Conservation (phyloP, 352 stramenopile genomes). For the Phytopythium oedochilum region DNA sequence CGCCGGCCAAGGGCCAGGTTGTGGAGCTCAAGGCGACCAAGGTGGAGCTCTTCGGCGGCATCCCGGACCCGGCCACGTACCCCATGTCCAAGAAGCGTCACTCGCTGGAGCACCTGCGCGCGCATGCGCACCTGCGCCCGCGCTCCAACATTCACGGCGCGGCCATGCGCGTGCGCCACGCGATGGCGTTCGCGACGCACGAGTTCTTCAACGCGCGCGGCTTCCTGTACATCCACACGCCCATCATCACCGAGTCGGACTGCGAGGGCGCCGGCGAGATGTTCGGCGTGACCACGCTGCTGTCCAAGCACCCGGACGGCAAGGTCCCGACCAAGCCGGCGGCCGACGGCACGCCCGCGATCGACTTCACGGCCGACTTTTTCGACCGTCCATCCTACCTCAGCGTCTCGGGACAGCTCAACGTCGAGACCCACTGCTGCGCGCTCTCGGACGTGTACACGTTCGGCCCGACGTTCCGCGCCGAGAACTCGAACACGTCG, state of each 20-base stretch:
- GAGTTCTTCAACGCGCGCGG: slow-evolving; percentile 91
- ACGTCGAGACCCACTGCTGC: slow-evolving; percentile 93
- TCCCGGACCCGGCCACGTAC: slow-evolving; percentile 87
- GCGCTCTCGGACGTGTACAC: slow-evolving; percentile 93
- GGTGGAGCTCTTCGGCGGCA: slow-evolving; percentile 80
- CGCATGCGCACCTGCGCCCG: slow-evolving; percentile 91
- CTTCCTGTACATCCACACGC: slow-evolving; percentile 95
- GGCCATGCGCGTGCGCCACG: slow-evolving; percentile 91
- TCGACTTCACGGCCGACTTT: slow-evolving; percentile 93
- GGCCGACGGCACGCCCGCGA: slow-evolving; percentile 21
- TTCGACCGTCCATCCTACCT: slow-evolving; percentile 86
- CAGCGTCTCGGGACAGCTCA: slow-evolving; percentile 97
- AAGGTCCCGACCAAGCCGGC: slow-evolving; percentile 54
- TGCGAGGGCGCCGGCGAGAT: slow-evolving; percentile 98
- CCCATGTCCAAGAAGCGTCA: slow-evolving; percentile 93
- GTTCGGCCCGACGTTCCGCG: slow-evolving; percentile 99
- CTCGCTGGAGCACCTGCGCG: slow-evolving; percentile 91
- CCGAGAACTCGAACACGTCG: slow-evolving; percentile 98
- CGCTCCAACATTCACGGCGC: slow-evolving; percentile 90
- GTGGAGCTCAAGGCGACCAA: slow-evolving; percentile 91
- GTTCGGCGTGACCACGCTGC: slow-evolving; percentile 93
- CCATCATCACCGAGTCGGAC: slow-evolving; percentile 95
- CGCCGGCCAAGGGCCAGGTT: slow-evolving; percentile 86
- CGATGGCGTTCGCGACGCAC: slow-evolving; percentile 92
- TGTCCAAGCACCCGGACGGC: slow-evolving; percentile 77